Base-by-base conservation (phyloP, 176 grass and related monocot species). In the Pontederia paniculata region DNA sequence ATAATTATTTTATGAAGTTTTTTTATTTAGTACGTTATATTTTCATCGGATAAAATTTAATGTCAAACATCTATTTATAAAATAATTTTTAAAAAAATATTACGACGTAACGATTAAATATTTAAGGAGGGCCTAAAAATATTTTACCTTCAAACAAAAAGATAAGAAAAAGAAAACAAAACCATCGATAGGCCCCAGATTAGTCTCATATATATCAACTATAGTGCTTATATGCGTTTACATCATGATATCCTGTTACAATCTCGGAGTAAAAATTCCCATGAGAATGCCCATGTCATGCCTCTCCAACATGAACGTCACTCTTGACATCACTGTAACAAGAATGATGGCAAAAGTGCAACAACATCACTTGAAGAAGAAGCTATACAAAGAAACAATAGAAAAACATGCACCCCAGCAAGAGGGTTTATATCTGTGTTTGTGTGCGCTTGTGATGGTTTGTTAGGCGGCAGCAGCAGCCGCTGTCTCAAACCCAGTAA, bases 291-390 rank as follows among this genome's bases (percentile, higher is more conserved):
- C 12, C 59, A 62, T 47, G 59, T 62, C 59, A 62, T 62, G 59
- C 59, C 12, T 45, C 44, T 19, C 59, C 42, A 62, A 62, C 14
- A 8, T 45, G 59, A 14, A 46, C 59, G 59, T 62, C 59, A 62
- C 23, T 37, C 20, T 17, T 41, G 12, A 0, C 3, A 22, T 46
- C 17, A 45, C 59, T 14, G 12, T 46, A 20, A 45, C 43, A 25
- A 44, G 4, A 60, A 12, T 41, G 14, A 21, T 15, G 43, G 11
- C 44, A 23, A 47, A 47, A 21, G 28, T 47, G 18, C 43, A 46
- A 62, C 1, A 46, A 18, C 42, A 62, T 22, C 44, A 23, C 59
- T 62, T 62, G 43, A 14, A 62, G n/a, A 62, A 8, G 17, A 47
- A 62, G 19, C 43, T 18, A 62, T 12, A 46, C 44, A 62, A 8